Evolutionary conservation across 2,329 filamentous ascomycete genomes (phyloP), one percentile per base, ranked within the genome.

Genomic region (Pyrenochaeta sp.): DNA sequence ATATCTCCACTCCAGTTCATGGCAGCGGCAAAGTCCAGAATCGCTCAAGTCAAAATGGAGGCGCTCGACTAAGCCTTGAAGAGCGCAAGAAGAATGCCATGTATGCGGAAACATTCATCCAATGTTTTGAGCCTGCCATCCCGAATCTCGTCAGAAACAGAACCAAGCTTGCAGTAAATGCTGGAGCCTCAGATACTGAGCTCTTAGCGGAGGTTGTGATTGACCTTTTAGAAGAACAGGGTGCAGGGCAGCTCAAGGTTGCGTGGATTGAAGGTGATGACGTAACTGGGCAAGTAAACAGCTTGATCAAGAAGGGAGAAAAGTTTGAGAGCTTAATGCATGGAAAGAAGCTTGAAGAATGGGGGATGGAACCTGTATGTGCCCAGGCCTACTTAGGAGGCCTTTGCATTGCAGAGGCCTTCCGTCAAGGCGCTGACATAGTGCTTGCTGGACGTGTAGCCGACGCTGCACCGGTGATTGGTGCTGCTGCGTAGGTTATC

Each of bases 111-210:
- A 82, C 83, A 1, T 84, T 86, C 55, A 72, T 85, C 27, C 80
- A 84, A 64, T 80, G 82, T 80, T 19, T 43, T 27, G 76, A 66
- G 13, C 66, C 67, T 5, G 62, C 65, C 4, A 66, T 71, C 12
- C 52, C 56, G 2, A 58, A 64, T 22, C 61, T 69, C 7, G 62
- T 62, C 25, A 59, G 59, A 30, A 67, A 70, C 37, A 66, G 64
- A 24, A 54, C 59, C 6, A 84, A 83, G 59, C 73, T 86, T 9
- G 77, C 84, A 13, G 78, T 84, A 58, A 85, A 86, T 58, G 84
- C 84, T 3, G 85, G 85, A 1, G 82, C 81, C 1, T 75, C 83
- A 7, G 83, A 86, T 48, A 84, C 85, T 0, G 76, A 78, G 54
- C 81, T 60, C n/a, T 49, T 65, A 13, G 59, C 62, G 4, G 62